Percentiles rank a stretch among this genome's conserved stretches.
Conservation (phyloP, 2,329 filamentous ascomycete genomes). For the Dactylellina haptotyla region DNA sequence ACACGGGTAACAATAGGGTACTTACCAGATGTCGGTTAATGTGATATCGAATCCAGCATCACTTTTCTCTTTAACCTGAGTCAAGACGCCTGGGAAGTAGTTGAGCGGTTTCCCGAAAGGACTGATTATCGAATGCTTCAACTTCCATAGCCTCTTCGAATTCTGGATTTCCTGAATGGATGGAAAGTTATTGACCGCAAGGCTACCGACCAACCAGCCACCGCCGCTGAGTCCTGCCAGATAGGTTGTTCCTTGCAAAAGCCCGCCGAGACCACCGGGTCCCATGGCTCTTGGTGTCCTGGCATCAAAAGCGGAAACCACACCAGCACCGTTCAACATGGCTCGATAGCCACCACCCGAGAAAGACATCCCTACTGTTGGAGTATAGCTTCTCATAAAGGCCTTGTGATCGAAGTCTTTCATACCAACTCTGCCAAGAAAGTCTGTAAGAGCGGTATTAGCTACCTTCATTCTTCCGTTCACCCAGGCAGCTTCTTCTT, state of each 20-base stretch:
- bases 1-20: neutral
- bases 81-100: slow-evolving; percentile 72
- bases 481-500: slow-evolving; percentile 79
- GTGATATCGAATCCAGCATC: slow-evolving; percentile 74
- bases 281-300: slow-evolving; percentile 72
- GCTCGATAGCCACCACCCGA: slow-evolving; percentile 89
- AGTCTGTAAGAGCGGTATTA: slow-evolving; percentile 76
- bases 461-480: slow-evolving; percentile 76
- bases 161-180: slow-evolving; percentile 29
- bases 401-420: slow-evolving; percentile 77
- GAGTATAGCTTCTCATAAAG: slow-evolving; percentile 76
- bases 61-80: slow-evolving; percentile 70
- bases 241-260: slow-evolving; percentile 84
- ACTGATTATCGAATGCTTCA: slow-evolving; percentile 71
- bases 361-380: slow-evolving; percentile 78
- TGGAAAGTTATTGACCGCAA: slow-evolving; percentile 71
- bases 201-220: slow-evolving; percentile 83
- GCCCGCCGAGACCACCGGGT: slow-evolving; percentile 77
- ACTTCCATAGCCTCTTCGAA: slow-evolving; percentile 68
- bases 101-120: slow-evolving; percentile 63
- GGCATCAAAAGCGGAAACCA: slow-evolving; percentile 79
- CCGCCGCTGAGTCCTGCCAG: slow-evolving; percentile 83
- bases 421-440: slow-evolving; percentile 78
- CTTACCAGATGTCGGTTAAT: slow-evolving; percentile 83
- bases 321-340: slow-evolving; percentile 84